Evolutionary conservation across 306 rosid species (phyloP).

Genomic region (Castanea mollissima): DNA sequence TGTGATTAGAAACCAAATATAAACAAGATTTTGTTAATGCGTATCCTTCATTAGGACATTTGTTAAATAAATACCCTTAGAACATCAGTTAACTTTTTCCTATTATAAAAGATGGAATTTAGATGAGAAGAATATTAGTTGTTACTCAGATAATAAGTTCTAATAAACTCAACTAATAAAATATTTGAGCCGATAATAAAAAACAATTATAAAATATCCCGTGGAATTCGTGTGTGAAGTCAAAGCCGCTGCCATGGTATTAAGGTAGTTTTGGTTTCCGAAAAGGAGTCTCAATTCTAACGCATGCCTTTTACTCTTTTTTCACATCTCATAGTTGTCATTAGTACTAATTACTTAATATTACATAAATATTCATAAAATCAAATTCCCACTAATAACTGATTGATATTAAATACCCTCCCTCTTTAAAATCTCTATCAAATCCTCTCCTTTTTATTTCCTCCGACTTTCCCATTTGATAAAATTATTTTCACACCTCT

Average conservation of each 20-base stretch:
- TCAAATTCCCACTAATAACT: constrained; percentile 31
- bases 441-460: constrained; percentile 30
- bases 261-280: constrained; percentile 42
- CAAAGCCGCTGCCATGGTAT: constrained; percentile 30
- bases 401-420: constrained; percentile 34
- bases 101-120: too few species aligned
- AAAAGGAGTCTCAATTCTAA: constrained; percentile 46
- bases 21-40: fast-evolving
- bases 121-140: too few species aligned
- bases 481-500: constrained; percentile 16
- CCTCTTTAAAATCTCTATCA: constrained; percentile 27
- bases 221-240: constrained; percentile 1
- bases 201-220: neutral
- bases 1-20: too few species aligned
- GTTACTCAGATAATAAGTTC: too few species aligned
- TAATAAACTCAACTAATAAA: too few species aligned
- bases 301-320: constrained; percentile 39
- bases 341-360: constrained; percentile 9
- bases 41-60: too few species aligned
- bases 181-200: too few species aligned
- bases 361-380: constrained; percentile 9
- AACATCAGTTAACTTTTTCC: too few species aligned
- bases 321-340: neutral
- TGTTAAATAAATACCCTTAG: too few species aligned
- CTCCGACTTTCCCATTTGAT: constrained; percentile 42